Evolutionary conservation across 192 early-diverging fungal genomes (phyloP).

Genomic region (Backusella morwellensis): DNA sequence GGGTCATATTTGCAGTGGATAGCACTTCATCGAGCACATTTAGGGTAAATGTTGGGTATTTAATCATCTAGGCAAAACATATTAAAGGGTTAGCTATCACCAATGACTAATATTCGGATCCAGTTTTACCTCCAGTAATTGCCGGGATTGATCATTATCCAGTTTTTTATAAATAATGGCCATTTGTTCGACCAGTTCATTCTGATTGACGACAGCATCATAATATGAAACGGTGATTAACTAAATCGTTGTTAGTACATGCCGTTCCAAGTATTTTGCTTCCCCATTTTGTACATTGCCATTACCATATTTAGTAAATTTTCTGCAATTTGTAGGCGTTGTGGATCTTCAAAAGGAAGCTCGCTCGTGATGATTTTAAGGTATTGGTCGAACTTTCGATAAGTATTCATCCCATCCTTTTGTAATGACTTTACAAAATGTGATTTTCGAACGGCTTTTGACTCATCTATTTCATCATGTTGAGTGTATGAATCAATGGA

Average conservation of each 20-base stretch:
- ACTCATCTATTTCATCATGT: neutral
- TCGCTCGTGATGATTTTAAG: neutral
- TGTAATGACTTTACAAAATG: neutral
- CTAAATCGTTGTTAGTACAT: neutral
- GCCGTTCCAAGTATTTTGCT: too few relatives aligned
- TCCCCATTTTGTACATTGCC: neutral
- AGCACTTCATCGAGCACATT: neutral
- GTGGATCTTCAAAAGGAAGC: conserved; percentile 1
- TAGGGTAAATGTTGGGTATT: conserved; percentile 7
- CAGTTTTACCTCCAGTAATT: conserved; percentile 2
- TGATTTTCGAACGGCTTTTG: neutral
- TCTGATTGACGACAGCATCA: neutral
- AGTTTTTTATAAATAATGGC: neutral
- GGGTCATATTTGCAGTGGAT: neutral
- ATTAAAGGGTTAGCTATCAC: neutral
- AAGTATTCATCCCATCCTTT: neutral
- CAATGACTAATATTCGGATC: neutral
- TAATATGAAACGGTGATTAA: neutral
- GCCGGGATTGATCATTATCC: conserved; percentile 1
- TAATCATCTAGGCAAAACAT: neutral
- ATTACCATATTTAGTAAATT: conserved; percentile 3
- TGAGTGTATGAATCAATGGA: neutral
- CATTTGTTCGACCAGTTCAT: neutral
- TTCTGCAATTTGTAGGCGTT: neutral
- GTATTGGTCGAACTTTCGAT: neutral